phyloP scores from a whole-genome alignment of 2,329 filamentous ascomycete genomes.

The Xylariaceae sp. region DNA sequence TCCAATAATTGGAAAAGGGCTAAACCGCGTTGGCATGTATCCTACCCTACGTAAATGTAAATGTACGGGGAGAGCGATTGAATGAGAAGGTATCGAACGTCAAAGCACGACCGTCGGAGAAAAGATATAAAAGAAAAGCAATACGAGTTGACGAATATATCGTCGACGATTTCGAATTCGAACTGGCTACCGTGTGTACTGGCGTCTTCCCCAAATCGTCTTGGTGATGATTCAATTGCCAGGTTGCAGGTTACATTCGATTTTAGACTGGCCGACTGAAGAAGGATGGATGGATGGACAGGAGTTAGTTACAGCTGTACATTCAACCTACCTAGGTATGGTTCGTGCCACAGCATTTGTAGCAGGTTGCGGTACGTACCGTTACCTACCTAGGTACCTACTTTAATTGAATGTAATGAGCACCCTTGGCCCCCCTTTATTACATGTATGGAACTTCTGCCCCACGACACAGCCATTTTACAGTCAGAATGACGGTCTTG shows the following conservation, averaged over 20 bases:
- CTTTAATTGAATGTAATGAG: too few relatives aligned
- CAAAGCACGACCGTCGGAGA: too few relatives aligned
- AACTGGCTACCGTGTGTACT: too few relatives aligned
- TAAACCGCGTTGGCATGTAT: background rate
- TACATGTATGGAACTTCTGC: background rate
- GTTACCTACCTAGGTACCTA: background rate
- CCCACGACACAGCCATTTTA: background rate
- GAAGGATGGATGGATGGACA: background rate
- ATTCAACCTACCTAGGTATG: too few relatives aligned
- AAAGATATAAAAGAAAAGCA: too few relatives aligned
- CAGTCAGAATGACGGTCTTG: too few relatives aligned
- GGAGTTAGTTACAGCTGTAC: background rate
- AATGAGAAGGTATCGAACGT: too few relatives aligned
- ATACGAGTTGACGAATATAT: too few relatives aligned
- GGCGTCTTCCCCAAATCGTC: too few relatives aligned
- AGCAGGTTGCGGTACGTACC: background rate
- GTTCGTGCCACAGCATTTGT: background rate
- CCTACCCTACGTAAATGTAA: background rate
- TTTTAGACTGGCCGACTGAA: background rate
- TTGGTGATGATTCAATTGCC: background rate
- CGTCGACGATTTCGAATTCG: too few relatives aligned
- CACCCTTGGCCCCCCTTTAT: background rate
- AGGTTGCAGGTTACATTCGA: slow-evolving; percentile 4
- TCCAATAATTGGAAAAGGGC: background rate
- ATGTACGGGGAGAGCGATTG: too few relatives aligned